Base-by-base conservation (phyloP, 129 eudicot genomes). In the Flaveria robusta region DNA sequence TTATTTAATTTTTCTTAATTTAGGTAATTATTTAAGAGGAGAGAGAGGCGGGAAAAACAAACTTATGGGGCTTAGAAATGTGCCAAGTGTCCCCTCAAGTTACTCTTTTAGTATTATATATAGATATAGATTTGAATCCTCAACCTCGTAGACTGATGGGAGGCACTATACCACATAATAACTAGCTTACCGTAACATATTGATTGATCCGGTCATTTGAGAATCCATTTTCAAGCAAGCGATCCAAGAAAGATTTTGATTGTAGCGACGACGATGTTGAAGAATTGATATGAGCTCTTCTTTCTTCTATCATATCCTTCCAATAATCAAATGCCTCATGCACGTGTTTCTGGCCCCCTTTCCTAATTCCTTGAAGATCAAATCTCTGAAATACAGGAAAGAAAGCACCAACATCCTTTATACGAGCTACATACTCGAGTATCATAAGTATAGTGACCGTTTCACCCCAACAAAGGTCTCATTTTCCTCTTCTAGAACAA, bases 181-280 rank as follows among this genome's bases (percentile, higher is more conserved):
- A 34, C 39, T 4, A 34, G 39, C 49, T 9, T 68, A 68, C 75
- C 8, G 81, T 19, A 7, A 77, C 27, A 9, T 22, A 68, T 69
- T 77, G 9, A 43, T 52, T 37, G 69, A 77, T 75, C 71, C 42
- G 79, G 49, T 29, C 37, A 46, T 51, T 34, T 1, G 77, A 37
- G 49, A 81, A 76, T 23, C 70, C 81, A 0, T 62, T 73, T 63
- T 41, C 81, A 52, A 81, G 62, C 74, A 81, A 76, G 47, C 51
- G 60, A 64, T 81, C 85, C 19, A 70, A 9, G 68, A 81, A 76
- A 27, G 43, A 74, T 22, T 8, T 74, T 14, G 77, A 27, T 71
- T 75, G 42, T 2, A 9, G 15, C 4, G 68, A 70, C 22, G 77
- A 72, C 39, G 23, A 56, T 23, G 69, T 41, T 8, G 72, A 59